Base-by-base conservation (phyloP, 441 rosid genomes). In the Pelargonium exstipulatum region DNA sequence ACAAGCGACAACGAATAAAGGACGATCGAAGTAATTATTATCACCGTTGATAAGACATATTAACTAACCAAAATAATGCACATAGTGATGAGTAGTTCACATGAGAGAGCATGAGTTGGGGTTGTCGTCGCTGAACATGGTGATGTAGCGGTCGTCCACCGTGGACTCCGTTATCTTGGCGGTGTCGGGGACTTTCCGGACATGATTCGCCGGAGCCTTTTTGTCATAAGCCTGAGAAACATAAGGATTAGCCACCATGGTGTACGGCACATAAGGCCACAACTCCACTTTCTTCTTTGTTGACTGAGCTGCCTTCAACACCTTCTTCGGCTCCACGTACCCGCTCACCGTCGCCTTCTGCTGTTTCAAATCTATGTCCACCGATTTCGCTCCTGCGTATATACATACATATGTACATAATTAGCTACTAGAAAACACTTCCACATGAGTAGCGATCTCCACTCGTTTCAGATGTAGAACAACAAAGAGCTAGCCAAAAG, bases 261-360 rank as follows among this genome's bases (percentile, higher is more conserved):
- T 70, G 78, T 88, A 87, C 0, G 95, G 96, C 9, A 88, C 92
- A n/a, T 92, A 92, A 1, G 97, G 97, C 97, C 97, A 92, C 29
- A 82, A 48, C 87, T 92, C 97, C 55, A 87, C 94, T 77, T 86
- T 90, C 83, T 92, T 92, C 86, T 79, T 92, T 0, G 95, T 92
- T 10, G 95, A 67, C 78, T 88, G 74, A 1, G 96, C 97, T 45
- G 92, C 91, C 32, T 75, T 80, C 75, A 92, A 71, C 61, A 90
- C 90, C 58, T 77, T 87, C 80, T 87, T 85, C 0, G 84, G 65
- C 0, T 92, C 95, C 55, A 87, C 79, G 67, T 76, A 73, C 4
- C 97, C 97, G 0, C 69, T 86, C 80, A 92, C 95, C 1, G 85
- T 87, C 57, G 76, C 95, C 86, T 92, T 92, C 71, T 92, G 97